Evolutionary conservation across 164 flowering plant genomes (phyloP).

Genomic region (Buxus sempervirens): DNA sequence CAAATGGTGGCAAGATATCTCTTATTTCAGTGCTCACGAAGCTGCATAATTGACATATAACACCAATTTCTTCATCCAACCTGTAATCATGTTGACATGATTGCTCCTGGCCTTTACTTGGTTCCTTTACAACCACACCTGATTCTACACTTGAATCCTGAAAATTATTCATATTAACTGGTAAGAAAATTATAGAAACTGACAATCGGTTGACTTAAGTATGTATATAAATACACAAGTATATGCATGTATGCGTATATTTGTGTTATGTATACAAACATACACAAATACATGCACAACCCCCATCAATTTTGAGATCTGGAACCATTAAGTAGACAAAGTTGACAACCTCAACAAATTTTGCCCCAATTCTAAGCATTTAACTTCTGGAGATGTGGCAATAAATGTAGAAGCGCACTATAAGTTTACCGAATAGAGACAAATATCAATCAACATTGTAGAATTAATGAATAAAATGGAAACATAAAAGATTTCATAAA

Average conservation of each 20-base stretch:
- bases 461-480: neutral
- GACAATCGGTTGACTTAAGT: neutral
- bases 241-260: too few relatives aligned
- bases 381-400: neutral
- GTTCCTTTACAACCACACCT: conserved; percentile 9
- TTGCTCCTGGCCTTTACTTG: conserved; percentile 16
- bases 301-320: too few relatives aligned
- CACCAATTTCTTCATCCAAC: conserved; percentile 79
- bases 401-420: too few relatives aligned
- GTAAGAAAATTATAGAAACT: neutral
- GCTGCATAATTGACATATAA: conserved; percentile 61
- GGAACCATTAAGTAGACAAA: neutral
- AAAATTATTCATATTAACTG: conserved; percentile 8
- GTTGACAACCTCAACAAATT: neutral
- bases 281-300: too few relatives aligned
- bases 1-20: conserved; percentile 66
- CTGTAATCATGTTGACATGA: conserved; percentile 60
- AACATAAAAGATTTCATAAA: conserved; percentile 1
- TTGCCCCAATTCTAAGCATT: neutral
- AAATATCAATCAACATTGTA: neutral
- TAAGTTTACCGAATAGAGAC: too few relatives aligned
- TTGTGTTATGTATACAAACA: too few relatives aligned
- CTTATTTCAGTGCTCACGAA: conserved; percentile 57
- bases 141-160: conserved; percentile 34
- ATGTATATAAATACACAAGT: too few relatives aligned